phyloP scores from a whole-genome alignment of 176 grass and related monocot species.

The Typha latifolia region DNA sequence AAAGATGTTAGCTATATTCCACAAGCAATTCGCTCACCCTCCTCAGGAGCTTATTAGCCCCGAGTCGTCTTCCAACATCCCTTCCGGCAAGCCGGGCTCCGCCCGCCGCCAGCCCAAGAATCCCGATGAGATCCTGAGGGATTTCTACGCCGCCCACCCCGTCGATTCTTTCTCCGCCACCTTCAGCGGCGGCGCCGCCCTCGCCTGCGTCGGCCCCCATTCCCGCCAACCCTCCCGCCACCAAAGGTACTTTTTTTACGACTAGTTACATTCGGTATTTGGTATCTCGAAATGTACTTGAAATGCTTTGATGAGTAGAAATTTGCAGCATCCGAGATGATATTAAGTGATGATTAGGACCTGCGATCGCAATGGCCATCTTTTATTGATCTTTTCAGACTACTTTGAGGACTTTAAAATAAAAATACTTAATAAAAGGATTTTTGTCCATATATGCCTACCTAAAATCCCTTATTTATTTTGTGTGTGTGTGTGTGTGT shows the following conservation, averaged over 20 bases:
- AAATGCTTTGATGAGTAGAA: too few species aligned
- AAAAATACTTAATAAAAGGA: too few species aligned
- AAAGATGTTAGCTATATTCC: slow-evolving; percentile 75
- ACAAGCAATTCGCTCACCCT: slow-evolving; percentile 73
- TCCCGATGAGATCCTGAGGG: slow-evolving; percentile 55
- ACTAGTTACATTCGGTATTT: neutral
- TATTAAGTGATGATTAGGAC: too few species aligned
- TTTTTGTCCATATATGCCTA: too few species aligned
- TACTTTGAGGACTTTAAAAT: too few species aligned
- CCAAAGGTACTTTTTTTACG: slow-evolving; percentile 13
- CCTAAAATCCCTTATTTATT: too few species aligned
- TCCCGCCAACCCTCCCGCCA: neutral
- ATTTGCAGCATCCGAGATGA: too few species aligned
- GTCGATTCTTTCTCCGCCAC: slow-evolving; percentile 48
- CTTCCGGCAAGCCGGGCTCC: slow-evolving; percentile 11
- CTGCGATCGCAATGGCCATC: too few species aligned
- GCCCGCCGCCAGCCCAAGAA: slow-evolving; percentile 11
- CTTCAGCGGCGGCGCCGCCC: slow-evolving; percentile 67
- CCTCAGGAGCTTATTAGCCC: slow-evolving; percentile 78
- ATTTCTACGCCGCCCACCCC: slow-evolving; percentile 51
- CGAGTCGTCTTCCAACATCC: slow-evolving; percentile 8
- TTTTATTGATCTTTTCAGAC: too few species aligned
- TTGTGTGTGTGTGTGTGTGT: too few species aligned
- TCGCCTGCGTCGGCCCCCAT: slow-evolving; percentile 52
- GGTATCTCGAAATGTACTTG: too few species aligned